These are phyloP conservation scores for Daucus carota DNA, from an alignment of 129 eudicot species.

Conservation along the genomic window DNA sequence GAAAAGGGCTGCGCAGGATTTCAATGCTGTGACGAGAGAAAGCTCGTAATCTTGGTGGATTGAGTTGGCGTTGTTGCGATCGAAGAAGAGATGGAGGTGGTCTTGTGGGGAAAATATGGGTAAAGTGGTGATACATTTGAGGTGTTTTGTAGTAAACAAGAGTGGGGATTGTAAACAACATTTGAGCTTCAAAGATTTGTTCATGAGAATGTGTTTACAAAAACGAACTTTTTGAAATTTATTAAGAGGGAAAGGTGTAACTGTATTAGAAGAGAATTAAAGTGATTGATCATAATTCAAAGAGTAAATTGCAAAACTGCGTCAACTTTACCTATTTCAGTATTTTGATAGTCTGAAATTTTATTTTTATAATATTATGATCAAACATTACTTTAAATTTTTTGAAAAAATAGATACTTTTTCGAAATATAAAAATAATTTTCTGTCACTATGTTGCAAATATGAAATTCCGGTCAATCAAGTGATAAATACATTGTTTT, in stretches of 20 bases:
- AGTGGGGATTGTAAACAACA: slow-evolving; percentile 15
- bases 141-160: background rate
- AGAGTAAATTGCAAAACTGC: too few relatives aligned
- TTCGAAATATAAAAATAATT: too few relatives aligned
- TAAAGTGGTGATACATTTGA: slow-evolving; percentile 27
- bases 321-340: too few relatives aligned
- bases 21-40: slow-evolving; percentile 43
- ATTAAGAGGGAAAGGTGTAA: slow-evolving; percentile 3
- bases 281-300: too few relatives aligned
- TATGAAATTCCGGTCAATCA: too few relatives aligned
- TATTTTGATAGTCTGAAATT: too few relatives aligned
- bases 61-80: background rate
- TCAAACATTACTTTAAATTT: too few relatives aligned
- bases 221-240: background rate
- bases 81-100: slow-evolving; percentile 15
- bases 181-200: slow-evolving; percentile 28
- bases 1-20: slow-evolving; percentile 43
- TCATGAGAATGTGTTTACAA: slow-evolving; percentile 25
- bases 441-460: too few relatives aligned
- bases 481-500: too few relatives aligned
- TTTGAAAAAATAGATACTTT: too few relatives aligned
- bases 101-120: slow-evolving; percentile 5
- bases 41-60: slow-evolving; percentile 26
- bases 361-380: too few relatives aligned
- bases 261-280: background rate